Evolutionary conservation across 176 grass and related monocot genomes (phyloP).

Genomic region (Secale cereale): DNA sequence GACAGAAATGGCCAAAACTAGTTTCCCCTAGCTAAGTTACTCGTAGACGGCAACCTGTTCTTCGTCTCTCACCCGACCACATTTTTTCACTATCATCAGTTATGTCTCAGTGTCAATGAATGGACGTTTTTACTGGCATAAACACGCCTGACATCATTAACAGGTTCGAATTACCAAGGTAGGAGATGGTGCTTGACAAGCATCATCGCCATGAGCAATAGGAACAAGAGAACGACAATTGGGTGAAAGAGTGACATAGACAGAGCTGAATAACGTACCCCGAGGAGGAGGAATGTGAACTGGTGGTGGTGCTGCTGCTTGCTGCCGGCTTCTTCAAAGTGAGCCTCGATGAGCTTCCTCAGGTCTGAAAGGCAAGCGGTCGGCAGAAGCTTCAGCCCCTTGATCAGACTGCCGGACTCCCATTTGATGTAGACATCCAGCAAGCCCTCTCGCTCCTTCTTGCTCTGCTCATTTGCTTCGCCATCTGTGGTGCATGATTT

Average conservation of each 20-base stretch:
- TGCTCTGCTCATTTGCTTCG: constrained; percentile 6
- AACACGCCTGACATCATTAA: background rate
- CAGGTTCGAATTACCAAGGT: background rate
- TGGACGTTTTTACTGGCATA: background rate
- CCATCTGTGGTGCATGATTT: constrained; percentile 25
- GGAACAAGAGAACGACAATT: constrained; percentile 2
- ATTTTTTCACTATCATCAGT: background rate
- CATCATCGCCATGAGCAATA: background rate
- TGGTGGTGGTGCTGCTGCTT: constrained; percentile 55
- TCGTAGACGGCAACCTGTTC: too few relatives aligned
- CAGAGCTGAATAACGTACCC: constrained; percentile 53
- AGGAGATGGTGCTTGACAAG: background rate
- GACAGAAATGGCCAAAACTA: too few relatives aligned
- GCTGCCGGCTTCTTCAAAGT: constrained; percentile 54
- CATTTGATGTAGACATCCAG: constrained; percentile 92
- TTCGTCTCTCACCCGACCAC: background rate
- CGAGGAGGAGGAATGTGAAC: constrained; percentile 82
- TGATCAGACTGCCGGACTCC: constrained; percentile 73
- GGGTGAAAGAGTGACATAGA: background rate
- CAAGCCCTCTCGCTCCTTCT: constrained; percentile 30
- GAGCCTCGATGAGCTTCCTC: constrained; percentile 54
- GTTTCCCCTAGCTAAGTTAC: too few relatives aligned
- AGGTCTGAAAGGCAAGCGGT: constrained; percentile 59
- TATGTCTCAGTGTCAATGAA: background rate
- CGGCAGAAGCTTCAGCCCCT: constrained; percentile 49